phyloP scores from a whole-genome alignment of 2,329 filamentous ascomycete genomes.

The Tolypocladium sp. region DNA sequence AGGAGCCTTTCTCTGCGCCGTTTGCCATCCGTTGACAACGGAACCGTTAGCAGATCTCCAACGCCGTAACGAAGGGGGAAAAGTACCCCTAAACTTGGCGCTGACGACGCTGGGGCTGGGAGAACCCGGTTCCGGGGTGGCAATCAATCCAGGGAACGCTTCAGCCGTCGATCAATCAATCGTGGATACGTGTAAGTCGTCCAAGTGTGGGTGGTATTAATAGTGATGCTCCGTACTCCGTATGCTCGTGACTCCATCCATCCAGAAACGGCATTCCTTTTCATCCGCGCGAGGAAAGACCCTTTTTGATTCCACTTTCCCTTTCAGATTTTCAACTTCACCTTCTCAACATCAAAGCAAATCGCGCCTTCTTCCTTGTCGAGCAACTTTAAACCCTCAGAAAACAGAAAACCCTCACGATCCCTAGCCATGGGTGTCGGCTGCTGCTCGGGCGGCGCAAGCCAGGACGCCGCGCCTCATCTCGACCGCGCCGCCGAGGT shows the following conservation, averaged over 20 bases:
- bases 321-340: too few species aligned
- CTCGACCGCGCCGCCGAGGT: neutral
- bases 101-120: neutral
- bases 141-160: neutral
- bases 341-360: neutral
- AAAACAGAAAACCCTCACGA: neutral
- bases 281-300: too few species aligned
- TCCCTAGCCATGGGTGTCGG: conserved; percentile 5
- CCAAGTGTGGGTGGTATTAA: neutral
- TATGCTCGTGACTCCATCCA: neutral
- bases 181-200: neutral
- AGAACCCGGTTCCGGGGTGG: neutral
- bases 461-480: neutral
- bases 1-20: neutral
- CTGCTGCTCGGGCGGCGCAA: conserved; percentile 5
- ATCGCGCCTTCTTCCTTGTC: neutral
- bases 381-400: neutral
- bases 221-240: neutral
- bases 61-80: neutral
- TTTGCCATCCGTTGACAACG: neutral
- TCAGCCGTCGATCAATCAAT: neutral
- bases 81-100: neutral
- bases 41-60: neutral
- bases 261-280: too few species aligned
- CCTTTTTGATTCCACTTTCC: neutral